phyloP scores from a whole-genome alignment of 2,329 filamentous ascomycete genomes.

The Pseudocercospora fijiensis region DNA sequence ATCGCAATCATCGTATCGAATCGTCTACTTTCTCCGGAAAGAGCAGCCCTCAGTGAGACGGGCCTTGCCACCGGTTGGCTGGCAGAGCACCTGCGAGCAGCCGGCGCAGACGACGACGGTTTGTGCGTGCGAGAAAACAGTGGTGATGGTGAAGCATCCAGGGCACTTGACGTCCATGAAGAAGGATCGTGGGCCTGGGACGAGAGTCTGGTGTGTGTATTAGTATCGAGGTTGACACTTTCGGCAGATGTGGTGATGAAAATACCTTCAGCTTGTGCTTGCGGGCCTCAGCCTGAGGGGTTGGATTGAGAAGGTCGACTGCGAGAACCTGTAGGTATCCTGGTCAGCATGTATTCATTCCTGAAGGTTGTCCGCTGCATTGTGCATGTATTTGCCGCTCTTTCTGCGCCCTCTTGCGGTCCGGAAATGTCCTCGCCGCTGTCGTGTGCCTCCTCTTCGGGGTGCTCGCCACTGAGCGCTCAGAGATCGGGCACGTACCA shows the following conservation, averaged over 20 bases:
- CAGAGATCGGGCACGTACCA: constrained; percentile 30
- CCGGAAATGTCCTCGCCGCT: constrained; percentile 7
- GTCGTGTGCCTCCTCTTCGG: constrained; percentile 31
- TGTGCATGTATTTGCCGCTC: constrained; percentile 4
- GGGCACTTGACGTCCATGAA: constrained; percentile 99
- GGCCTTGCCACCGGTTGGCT: constrained; percentile 98
- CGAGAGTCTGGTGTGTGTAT: constrained; percentile 55
- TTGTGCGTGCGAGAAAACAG: constrained; percentile 99
- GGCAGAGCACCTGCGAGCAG: constrained; percentile 99
- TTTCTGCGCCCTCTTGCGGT: constrained; percentile 10
- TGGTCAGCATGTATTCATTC: constrained; percentile 27
- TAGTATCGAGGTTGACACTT: constrained; percentile 11
- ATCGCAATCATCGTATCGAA: not conserved
- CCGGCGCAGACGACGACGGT: constrained; percentile 99
- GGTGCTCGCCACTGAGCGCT: constrained; percentile 21
- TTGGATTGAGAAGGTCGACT: constrained; percentile 99
- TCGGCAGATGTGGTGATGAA: not conserved
- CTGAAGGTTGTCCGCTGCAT: not conserved
- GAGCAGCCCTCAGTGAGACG: constrained; percentile 99
- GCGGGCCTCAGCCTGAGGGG: constrained; percentile 93
- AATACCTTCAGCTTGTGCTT: constrained; percentile 99
- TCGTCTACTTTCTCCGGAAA: constrained; percentile 98
- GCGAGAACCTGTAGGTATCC: constrained; percentile 80
- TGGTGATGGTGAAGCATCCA: constrained; percentile 99
- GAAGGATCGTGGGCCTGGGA: constrained; percentile 96